These are phyloP conservation scores for Aaosphaeria pasadenensis DNA, from an alignment of 2,329 filamentous ascomycete genomes.

Conservation along the genomic window DNA sequence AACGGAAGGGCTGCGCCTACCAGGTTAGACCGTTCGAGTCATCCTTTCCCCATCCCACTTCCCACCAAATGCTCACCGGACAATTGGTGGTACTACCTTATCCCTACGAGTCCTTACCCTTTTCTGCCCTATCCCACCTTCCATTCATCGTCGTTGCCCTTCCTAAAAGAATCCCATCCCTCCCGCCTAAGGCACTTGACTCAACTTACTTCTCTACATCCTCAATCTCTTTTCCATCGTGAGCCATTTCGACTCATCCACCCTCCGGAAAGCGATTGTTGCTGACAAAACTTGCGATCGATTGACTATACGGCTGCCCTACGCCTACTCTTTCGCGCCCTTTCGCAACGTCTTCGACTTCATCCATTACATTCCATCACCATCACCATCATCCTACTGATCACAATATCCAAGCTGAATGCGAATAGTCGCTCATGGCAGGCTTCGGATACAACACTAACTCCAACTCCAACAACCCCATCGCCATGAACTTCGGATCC, in stretches of 20 bases:
- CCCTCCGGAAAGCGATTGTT: background rate
- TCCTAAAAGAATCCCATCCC: background rate
- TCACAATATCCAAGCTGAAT: background rate
- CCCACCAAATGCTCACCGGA: too few species aligned
- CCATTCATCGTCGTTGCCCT: too few species aligned
- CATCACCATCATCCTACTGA: background rate
- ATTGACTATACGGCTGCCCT: background rate
- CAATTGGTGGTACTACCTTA: too few species aligned
- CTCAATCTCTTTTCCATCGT: background rate
- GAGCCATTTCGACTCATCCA: background rate
- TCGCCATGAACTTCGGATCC: slow-evolving; percentile 26
- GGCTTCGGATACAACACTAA: slow-evolving; percentile 11
- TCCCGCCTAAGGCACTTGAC: slow-evolving; percentile 27
- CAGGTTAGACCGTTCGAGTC: too few species aligned
- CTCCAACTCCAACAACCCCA: slow-evolving; percentile 14
- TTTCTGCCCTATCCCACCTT: too few species aligned
- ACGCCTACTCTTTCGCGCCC: background rate
- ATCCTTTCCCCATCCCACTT: too few species aligned
- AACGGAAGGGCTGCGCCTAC: too few species aligned
- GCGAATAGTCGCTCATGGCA: background rate
- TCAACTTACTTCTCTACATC: slow-evolving; percentile 9
- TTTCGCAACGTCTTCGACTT: background rate
- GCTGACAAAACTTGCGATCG: background rate
- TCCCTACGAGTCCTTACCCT: too few species aligned
- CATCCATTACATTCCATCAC: background rate